phyloP scores from a whole-genome alignment of 2,329 filamentous ascomycete genomes.

The Sporothrix brunneoviolacea region DNA sequence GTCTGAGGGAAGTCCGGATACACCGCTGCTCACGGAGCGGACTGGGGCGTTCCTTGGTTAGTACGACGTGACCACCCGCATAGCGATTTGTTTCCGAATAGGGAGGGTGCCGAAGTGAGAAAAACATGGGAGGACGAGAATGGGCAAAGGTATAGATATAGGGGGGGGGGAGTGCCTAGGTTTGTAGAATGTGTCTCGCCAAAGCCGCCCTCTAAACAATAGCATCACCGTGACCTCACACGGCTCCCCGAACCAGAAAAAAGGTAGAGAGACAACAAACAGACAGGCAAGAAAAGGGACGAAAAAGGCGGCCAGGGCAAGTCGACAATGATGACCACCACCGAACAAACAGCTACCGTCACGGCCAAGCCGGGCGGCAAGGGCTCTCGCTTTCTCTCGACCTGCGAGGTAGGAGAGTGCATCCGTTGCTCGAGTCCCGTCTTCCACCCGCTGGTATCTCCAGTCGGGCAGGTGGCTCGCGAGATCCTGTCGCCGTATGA shows the following conservation, averaged over 20 bases:
- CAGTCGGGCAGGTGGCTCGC: neutral
- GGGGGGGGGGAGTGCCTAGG: too few species aligned
- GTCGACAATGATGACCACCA: too few species aligned
- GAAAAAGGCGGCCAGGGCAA: too few species aligned
- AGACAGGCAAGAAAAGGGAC: too few species aligned
- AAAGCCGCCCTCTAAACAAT: neutral
- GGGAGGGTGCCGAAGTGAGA: too few species aligned
- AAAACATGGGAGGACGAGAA: too few species aligned
- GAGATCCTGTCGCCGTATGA: constrained; percentile 9
- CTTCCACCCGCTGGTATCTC: neutral
- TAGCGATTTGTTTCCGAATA: too few species aligned
- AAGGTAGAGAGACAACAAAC: too few species aligned
- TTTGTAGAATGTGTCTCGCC: neutral
- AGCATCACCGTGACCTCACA: neutral
- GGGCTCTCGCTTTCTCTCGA: neutral
- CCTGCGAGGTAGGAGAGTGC: constrained; percentile 6
- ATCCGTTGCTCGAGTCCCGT: constrained; percentile 1
- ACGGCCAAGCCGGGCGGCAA: too few species aligned
- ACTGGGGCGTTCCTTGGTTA: neutral
- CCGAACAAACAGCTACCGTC: too few species aligned
- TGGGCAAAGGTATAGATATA: too few species aligned
- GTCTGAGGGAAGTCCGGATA: neutral
- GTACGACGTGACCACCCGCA: neutral
- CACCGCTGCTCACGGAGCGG: neutral
- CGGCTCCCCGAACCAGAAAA: too few species aligned